Conservation (phyloP, 352 stramenopile genomes). For the Globisporangium viniferum region DNA sequence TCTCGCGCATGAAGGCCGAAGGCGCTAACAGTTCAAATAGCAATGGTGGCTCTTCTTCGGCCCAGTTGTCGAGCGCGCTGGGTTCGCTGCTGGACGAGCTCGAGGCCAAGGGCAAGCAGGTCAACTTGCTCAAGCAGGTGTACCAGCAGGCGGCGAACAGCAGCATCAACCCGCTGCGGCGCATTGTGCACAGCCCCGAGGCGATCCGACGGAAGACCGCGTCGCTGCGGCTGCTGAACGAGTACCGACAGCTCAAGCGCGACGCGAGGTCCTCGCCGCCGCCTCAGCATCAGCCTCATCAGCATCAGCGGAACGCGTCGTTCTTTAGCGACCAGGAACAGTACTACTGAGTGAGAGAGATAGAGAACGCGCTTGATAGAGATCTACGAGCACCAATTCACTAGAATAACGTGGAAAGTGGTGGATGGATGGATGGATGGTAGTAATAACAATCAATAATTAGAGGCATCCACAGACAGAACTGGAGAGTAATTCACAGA, state of each 20-base stretch:
- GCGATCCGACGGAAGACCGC: constrained; percentile 60
- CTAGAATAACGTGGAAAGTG: background rate
- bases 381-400: background rate
- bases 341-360: constrained; percentile 6
- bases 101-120: constrained; percentile 60
- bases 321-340: constrained; percentile 23
- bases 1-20: constrained; percentile 36
- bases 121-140: constrained; percentile 66
- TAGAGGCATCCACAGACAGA: background rate
- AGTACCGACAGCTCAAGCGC: constrained; percentile 62
- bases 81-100: constrained; percentile 53
- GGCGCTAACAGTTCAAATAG: background rate
- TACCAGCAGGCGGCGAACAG: constrained; percentile 52
- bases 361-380: background rate
- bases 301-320: background rate
- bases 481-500: background rate
- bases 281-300: background rate
- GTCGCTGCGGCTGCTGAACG: constrained; percentile 59
- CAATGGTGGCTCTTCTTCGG: constrained; percentile 4
- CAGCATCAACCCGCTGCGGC: constrained; percentile 54
- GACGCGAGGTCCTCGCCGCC: constrained; percentile 22
- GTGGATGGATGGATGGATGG: background rate
- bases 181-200: constrained; percentile 51
- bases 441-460: background rate
- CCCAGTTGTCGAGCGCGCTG: constrained; percentile 42